Evolutionary conservation across 2,329 filamentous ascomycete species (phyloP), one percentile per base, ranked within the genome.

Genomic region (Cadophora luteo-olivacea): DNA sequence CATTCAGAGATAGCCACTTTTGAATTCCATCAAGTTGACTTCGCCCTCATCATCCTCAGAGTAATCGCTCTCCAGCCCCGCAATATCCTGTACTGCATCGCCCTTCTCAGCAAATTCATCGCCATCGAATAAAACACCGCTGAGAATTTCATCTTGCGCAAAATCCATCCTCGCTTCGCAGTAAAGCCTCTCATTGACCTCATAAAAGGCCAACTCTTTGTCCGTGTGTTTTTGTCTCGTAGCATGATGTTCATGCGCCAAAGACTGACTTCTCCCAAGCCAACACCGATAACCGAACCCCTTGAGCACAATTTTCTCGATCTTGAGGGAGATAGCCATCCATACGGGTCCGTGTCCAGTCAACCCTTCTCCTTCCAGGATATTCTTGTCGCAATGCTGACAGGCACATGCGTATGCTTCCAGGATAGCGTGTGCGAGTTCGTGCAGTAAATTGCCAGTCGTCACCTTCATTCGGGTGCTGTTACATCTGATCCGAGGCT

Each of bases 231-330:
- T 12, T 9, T 60, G 57, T 19, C 9, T 22, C 3, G 14, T 5
- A 16, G 12, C 36, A n/a, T 60, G 57, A 24, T 60, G 57, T 60
- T 60, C 57, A 45, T 45, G 22, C 9, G 57, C 57, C 33, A 60
- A 60, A 24, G 57, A 60, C 33, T 60, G 57, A 29, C 36, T 60
- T 4, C 33, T 36, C 22, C 57, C 57, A 25, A 60, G 57, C 57
- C 57, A 60, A 12, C 57, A 60, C 12, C 36, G 57, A 45, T 45
- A 60, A 11, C 33, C 22, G 19, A 29, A 41, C 14, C 45, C n/a
- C n/a, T 22, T 22, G 6, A 45, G 12, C 22, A 60, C 41, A 7
- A 36, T 45, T 33, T 60, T 38, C 36, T 41, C 57, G 33, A 45
- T 22, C 22, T 60, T 60, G 9, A 3, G 9, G 1, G 57, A 41